Conservation (phyloP, 805 yeast species). For the Diddensiella transvaalensis region DNA sequence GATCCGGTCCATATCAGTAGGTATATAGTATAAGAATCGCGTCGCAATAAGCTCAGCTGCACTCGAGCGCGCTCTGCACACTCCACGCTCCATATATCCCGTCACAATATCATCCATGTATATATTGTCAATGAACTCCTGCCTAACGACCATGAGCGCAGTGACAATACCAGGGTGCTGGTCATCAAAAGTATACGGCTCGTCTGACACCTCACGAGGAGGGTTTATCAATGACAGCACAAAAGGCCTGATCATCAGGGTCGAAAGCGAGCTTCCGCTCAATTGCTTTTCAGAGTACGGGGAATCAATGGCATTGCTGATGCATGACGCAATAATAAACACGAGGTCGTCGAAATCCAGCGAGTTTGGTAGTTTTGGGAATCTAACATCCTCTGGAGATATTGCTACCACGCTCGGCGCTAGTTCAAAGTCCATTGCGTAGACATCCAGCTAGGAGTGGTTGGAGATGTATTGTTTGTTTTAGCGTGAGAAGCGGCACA, state of each 20-base stretch:
- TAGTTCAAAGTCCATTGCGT: slow-evolving; percentile 8
- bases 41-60: slow-evolving; percentile 32
- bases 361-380: slow-evolving; percentile 23
- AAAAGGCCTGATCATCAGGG: slow-evolving; percentile 25
- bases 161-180: slow-evolving; percentile 31
- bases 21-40: slow-evolving; percentile 26
- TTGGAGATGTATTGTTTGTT: too few relatives aligned
- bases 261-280: slow-evolving; percentile 25
- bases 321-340: slow-evolving; percentile 25
- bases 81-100: slow-evolving; percentile 21
- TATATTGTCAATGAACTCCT: slow-evolving; percentile 26
- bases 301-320: slow-evolving; percentile 25
- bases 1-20: slow-evolving; percentile 21
- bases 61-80: slow-evolving; percentile 29
- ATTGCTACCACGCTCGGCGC: neutral
- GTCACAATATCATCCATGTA: slow-evolving; percentile 21
- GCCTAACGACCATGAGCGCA: slow-evolving; percentile 29
- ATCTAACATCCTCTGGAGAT: slow-evolving; percentile 7
- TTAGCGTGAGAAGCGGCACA: too few relatives aligned
- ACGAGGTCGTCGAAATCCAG: slow-evolving; percentile 26
- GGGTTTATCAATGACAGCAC: slow-evolving; percentile 18
- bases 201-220: neutral
- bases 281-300: slow-evolving; percentile 32
- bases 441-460: too few relatives aligned
- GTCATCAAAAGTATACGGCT: slow-evolving; percentile 5